Base-by-base conservation (phyloP, 163 green algal genomes). In the Chlorella variabilis region DNA sequence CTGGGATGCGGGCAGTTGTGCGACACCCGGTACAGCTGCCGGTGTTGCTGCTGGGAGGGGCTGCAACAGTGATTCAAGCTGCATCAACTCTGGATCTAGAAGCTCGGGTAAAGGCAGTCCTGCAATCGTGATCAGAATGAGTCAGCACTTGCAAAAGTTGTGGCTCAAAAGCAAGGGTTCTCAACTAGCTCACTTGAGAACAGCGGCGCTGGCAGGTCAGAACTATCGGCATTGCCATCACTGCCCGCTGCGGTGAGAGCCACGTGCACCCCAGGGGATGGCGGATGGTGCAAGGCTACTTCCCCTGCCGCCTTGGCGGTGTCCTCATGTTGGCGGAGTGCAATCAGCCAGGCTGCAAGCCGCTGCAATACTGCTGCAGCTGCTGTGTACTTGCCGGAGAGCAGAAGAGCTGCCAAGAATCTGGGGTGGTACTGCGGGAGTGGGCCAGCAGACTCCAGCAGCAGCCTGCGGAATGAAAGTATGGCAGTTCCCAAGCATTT, bases 391-490 rank as follows among this genome's bases (percentile, higher is more conserved):
- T 68, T 74, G 20, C 90, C 90, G 36, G 84, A 78, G 0, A 80
- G 77, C 27, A 93, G 29, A 15, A 93, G 62, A 23, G 81, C 69
- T 6, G 58, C 33, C 41, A 93, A 38, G 3, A 89, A 70, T 9
- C 68, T 67, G 0, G 90, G 90, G 61, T 93, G 87, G 74, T 93
- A 91, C 51, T 91, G 78, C n/a, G 90, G 85, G 75, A 93, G 65
- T 7, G 83, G 80, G 0, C 87, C 87, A 7, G 71, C 34, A 4
- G 27, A 11, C 0, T 85, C 69, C 20, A 84, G 36, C 45, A 87
- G 34, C 20, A 69, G 25, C 56, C 82, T 87, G 66, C 49, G 67
- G 27, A 6, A 23, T 34, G 39, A 4, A 33, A 25, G 17, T 20
- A n/a, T n/a, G n/a, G n/a, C n/a, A n/a, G n/a, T n/a, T n/a, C n/a